Evolutionary conservation across 225 moss, liverwort and hornwort species (phyloP), one percentile per base, ranked within the genome.

Genomic region (Neckera pumila): DNA sequence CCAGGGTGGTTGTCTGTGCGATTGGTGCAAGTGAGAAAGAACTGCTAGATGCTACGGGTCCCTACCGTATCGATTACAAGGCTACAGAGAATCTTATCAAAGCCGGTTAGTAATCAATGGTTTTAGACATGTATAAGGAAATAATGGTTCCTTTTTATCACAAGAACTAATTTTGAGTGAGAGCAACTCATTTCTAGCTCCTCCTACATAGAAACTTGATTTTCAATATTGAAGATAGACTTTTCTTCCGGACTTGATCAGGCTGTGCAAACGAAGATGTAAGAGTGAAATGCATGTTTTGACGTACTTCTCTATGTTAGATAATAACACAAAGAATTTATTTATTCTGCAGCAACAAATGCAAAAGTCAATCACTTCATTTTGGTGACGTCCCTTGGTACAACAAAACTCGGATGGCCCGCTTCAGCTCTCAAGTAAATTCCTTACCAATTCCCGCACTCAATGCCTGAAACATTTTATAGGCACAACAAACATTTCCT

Each of bases 11-110:
- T 67, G 92, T 98, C 53, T 96, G 95, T 88, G 83, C 95, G 23
- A 93, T 98, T 80, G 96, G 97, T 79, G 96, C 97, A n/a, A 96
- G 96, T 84, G 96, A 96, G 80, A 96, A 96, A 88, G 93, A 95
- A 85, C 92, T 93, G 56, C 84, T 96, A 78, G 96, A 96, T 86
- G 79, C 90, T 20, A 95, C 92, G 27, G 96, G 93, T 86, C 96
- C 97, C 36, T 98, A 96, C 81, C 93, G 95, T 75, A 94, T 98
- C 73, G 96, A 98, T 86, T 96, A 66, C 90, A 93, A 95, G 91
- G 96, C 97, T 83, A 94, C 95, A 14, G 92, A 88, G 91, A 98
- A 93, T 72, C 93, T 98, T 40, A 94, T 98, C 65, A 91, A 92
- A 80, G 96, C 95, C 64, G 97, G 97, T 96, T 92, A 83, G 87